Evolutionary conservation across 352 stramenopile species (phyloP).

Genomic region (Globisporangium emineosum): DNA sequence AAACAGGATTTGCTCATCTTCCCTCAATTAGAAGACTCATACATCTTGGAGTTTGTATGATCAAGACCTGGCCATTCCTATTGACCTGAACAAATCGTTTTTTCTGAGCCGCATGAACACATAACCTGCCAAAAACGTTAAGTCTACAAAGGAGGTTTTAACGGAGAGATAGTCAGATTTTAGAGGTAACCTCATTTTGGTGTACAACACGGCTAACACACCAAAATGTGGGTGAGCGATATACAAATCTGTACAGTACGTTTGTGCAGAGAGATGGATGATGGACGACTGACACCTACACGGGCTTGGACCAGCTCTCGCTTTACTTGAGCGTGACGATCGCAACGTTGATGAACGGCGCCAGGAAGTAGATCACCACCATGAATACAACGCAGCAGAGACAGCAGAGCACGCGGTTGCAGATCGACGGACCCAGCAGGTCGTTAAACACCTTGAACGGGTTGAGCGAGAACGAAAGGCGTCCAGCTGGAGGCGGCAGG

Average conservation of each 20-base stretch:
- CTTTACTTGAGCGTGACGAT: constrained; percentile 62
- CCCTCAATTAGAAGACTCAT: no score
- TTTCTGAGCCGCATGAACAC: no score
- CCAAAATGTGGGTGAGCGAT: no score
- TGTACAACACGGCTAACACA: no score
- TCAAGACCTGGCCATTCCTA: no score
- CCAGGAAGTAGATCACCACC: constrained; percentile 84
- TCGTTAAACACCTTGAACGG: constrained; percentile 90
- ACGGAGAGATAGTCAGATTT: no score
- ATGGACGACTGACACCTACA: neutral
- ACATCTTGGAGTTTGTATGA: no score
- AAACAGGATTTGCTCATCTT: no score
- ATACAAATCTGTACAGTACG: neutral
- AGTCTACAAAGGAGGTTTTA: no score
- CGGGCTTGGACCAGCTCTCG: neutral
- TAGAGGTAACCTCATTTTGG: no score
- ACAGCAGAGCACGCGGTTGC: constrained; percentile 80
- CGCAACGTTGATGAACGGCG: constrained; percentile 80
- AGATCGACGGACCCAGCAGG: constrained; percentile 84
- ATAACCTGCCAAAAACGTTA: no score
- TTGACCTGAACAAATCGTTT: no score
- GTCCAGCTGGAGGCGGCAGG: constrained; percentile 84
- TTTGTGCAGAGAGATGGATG: neutral
- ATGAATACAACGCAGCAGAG: constrained; percentile 85
- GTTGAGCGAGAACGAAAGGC: constrained; percentile 90